Conservation (phyloP, 352 stramenopile genomes). For the Pythium coloratum region DNA sequence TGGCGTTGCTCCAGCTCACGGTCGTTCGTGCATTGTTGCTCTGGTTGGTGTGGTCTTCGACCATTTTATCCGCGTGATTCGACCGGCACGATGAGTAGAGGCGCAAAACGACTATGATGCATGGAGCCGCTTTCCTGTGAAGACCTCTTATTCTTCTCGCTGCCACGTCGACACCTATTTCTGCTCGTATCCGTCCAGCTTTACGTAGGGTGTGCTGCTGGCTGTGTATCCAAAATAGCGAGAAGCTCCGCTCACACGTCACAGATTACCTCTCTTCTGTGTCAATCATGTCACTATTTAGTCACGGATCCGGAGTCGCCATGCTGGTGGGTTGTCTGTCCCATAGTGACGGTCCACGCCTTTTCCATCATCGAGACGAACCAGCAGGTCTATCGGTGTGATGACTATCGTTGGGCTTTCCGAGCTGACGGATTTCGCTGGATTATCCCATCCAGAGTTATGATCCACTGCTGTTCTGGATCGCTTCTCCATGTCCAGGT, state of each 20-base stretch:
- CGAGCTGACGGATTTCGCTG: neutral
- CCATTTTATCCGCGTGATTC: slow-evolving; percentile 4
- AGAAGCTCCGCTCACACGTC: neutral
- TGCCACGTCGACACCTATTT: neutral
- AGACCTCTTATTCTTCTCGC: neutral
- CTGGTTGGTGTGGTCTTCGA: slow-evolving; percentile 15
- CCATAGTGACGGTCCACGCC: neutral
- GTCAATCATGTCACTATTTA: neutral
- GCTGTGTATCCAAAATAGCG: neutral
- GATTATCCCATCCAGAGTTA: slow-evolving; percentile 4
- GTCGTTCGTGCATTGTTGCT: slow-evolving; percentile 14
- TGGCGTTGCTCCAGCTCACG: slow-evolving; percentile 29
- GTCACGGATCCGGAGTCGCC: neutral
- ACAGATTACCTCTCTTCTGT: neutral
- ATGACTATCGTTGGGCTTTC: neutral
- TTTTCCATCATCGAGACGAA: neutral
- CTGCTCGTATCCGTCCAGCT: neutral
- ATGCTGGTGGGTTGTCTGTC: slow-evolving; percentile 1
- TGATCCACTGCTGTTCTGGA: neutral
- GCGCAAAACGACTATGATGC: neutral
- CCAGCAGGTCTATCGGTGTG: neutral
- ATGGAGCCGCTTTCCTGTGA: neutral
- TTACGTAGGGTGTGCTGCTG: neutral
- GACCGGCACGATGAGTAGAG: neutral
- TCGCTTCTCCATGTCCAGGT: slow-evolving; percentile 1